A percentile compares a stretch with the other conserved stretches of the same genome.
These are phyloP conservation scores for Daedaleopsis nitida DNA, from an alignment of 768 basidiomycete genomes.

Conservation along the genomic window DNA sequence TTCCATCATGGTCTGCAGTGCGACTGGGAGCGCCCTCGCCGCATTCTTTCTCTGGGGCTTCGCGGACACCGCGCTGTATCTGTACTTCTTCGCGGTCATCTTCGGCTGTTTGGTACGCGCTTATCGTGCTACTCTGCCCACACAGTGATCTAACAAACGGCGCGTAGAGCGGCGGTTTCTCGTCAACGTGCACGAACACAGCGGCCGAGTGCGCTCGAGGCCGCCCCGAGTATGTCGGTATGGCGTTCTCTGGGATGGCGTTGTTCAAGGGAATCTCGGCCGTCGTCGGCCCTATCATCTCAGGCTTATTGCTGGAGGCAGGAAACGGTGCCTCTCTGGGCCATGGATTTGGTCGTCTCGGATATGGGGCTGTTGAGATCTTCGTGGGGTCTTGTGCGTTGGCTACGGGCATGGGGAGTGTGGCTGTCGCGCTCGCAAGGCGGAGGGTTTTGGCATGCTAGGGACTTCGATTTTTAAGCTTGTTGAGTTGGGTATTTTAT, in stretches of 20 bases:
- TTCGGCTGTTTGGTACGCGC: constrained; percentile 23
- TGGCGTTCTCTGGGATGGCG: constrained; percentile 11
- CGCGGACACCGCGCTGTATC: constrained; percentile 17
- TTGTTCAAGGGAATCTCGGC: constrained; percentile 20
- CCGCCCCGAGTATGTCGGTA: constrained; percentile 17
- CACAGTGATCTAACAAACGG: neutral
- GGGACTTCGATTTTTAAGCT: neutral
- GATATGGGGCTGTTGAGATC: constrained; percentile 21
- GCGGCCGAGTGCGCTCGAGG: constrained; percentile 13
- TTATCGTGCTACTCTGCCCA: no score
- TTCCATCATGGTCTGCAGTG: constrained; percentile 18
- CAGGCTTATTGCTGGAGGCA: constrained; percentile 14
- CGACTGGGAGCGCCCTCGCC: constrained; percentile 8
- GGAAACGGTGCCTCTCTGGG: constrained; percentile 8
- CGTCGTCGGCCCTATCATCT: constrained; percentile 19
- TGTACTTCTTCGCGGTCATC: constrained; percentile 23
- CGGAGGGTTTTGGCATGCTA: constrained; percentile 2
- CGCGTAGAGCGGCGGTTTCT: constrained; percentile 20
- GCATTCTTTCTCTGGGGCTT: constrained; percentile 26
- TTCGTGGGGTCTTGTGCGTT: constrained; percentile 24
- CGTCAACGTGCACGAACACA: constrained; percentile 13
- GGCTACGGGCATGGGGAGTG: constrained; percentile 11
- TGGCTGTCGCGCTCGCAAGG: constrained; percentile 8
- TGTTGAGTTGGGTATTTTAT: neutral
- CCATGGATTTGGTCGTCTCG: constrained; percentile 16